These are phyloP conservation scores for Colletotrichum theobromicola DNA, from an alignment of 2,329 filamentous ascomycete species.

Conservation along the genomic window DNA sequence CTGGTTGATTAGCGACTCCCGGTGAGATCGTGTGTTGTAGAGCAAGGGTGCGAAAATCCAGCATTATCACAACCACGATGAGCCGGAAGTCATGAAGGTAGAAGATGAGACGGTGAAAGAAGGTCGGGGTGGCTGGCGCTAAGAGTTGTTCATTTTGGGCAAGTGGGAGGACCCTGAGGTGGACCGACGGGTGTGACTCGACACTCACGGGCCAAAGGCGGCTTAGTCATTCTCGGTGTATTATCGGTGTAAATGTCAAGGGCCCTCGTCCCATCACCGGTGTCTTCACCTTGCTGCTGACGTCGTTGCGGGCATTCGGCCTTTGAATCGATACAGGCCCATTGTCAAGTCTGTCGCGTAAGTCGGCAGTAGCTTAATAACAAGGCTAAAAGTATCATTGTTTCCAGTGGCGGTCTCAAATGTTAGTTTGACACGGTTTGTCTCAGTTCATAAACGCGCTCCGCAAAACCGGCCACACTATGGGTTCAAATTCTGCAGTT, in stretches of 20 bases:
- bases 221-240: conserved; percentile 20
- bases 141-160: neutral
- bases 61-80: conserved; percentile 6
- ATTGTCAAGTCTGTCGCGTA: neutral
- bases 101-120: conserved; percentile 1
- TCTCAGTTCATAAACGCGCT: neutral
- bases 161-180: neutral
- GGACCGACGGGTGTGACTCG: conserved; percentile 11
- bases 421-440: neutral
- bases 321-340: neutral
- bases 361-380: neutral
- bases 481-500: neutral
- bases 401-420: neutral
- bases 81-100: neutral
- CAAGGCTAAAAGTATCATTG: neutral
- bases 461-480: neutral
- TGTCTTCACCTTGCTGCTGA: neutral
- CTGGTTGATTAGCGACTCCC: neutral
- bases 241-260: neutral
- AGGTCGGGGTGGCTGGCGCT: neutral
- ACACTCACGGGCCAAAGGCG: neutral
- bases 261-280: neutral
- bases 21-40: neutral
- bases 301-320: neutral
- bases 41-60: neutral